Conservation (phyloP, 2,329 filamentous ascomycete genomes). For the Pseudocercospora cruenta region DNA sequence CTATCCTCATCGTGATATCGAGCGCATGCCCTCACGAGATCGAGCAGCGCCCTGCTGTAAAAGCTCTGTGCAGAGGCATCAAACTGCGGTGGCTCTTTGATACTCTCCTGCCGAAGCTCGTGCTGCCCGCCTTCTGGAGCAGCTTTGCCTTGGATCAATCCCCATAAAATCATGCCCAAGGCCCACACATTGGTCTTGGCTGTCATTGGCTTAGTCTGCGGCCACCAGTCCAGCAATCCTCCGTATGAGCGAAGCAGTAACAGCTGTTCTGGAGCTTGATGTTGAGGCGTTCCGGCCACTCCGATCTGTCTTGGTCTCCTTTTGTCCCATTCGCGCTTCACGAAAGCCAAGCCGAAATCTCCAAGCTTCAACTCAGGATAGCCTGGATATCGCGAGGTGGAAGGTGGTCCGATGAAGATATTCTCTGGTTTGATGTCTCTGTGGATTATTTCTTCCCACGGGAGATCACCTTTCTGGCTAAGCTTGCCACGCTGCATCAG, state of each 20-base stretch:
- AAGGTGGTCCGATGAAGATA: constrained; percentile 68
- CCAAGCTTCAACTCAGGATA: constrained; percentile 10
- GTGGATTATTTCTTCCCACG: constrained; percentile 50
- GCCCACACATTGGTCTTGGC: constrained; percentile 18
- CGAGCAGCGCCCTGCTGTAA: constrained; percentile 6
- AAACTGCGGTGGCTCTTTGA: background rate
- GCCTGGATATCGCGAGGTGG: background rate
- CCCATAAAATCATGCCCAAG: constrained; percentile 15
- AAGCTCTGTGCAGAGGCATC: constrained; percentile 7
- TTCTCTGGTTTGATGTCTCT: constrained; percentile 97
- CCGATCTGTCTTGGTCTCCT: background rate
- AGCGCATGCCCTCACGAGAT: constrained; percentile 5
- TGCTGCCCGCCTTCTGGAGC: background rate
- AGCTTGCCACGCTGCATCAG: constrained; percentile 13
- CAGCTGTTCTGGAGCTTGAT: background rate
- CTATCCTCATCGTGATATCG: constrained; percentile 7
- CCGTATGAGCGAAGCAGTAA: background rate
- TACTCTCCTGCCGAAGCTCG: background rate
- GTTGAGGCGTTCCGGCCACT: background rate
- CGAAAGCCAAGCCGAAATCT: constrained; percentile 6
- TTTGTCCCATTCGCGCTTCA: background rate
- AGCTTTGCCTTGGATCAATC: constrained; percentile 5
- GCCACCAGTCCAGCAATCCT: background rate
- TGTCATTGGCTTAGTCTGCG: background rate
- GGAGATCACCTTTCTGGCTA: background rate